phyloP scores from a whole-genome alignment of 805 yeast genomes.

The Candida loeiensis region DNA sequence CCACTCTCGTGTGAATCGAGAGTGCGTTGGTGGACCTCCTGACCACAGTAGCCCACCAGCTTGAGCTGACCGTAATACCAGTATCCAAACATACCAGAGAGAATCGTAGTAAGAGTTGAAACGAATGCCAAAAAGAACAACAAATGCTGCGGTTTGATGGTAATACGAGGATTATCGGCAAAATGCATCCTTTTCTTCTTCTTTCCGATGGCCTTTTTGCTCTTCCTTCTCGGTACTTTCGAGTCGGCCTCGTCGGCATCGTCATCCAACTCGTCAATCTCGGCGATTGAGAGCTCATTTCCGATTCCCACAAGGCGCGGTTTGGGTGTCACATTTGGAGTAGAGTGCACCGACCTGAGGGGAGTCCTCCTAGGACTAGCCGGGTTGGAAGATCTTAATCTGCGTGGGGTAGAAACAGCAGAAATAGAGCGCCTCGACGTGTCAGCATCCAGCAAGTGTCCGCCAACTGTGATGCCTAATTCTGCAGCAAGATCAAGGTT shows the following conservation, averaged over 20 bases:
- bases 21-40: conserved; percentile 47
- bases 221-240: not conserved
- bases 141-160: conserved; percentile 1
- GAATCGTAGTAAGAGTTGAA: conserved; percentile 22
- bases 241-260: conserved; percentile 5
- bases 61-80: conserved; percentile 66
- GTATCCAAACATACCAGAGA: conserved; percentile 39
- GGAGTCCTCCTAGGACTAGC: conserved; percentile 11
- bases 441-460: conserved; percentile 12
- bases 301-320: conserved; percentile 14
- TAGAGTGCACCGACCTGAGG: not conserved
- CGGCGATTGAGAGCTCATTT: conserved; percentile 11
- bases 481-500: conserved; percentile 32
- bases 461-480: conserved; percentile 25
- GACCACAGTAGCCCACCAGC: conserved; percentile 73
- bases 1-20: conserved; percentile 27
- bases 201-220: not conserved
- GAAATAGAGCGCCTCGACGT: not conserved
- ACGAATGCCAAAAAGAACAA: conserved; percentile 13
- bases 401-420: conserved; percentile 8
- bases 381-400: conserved; percentile 10
- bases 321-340: conserved; percentile 10
- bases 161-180: not conserved
- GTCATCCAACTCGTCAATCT: conserved; percentile 12
- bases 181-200: not conserved